phyloP scores from a whole-genome alignment of 176 grass and related monocot species.

The Eleusine coracana region DNA sequence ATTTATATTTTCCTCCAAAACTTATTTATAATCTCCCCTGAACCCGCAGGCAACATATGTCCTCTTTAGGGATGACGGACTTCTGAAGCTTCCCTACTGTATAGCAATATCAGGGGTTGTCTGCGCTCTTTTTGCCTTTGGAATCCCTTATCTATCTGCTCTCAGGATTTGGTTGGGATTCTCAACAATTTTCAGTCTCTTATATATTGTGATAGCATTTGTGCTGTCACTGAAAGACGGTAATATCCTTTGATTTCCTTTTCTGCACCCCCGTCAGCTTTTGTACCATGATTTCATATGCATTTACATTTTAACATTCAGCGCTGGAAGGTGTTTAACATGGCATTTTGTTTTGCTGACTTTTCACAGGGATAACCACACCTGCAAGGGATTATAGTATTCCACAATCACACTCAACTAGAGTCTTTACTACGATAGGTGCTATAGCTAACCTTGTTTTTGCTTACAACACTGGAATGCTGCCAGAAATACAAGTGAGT shows the following conservation, averaged over 20 bases:
- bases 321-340: conserved; percentile 13
- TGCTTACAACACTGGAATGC: conserved; percentile 95
- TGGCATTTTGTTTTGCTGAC: conserved; percentile 17
- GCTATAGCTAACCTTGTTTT: conserved; percentile 81
- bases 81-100: conserved; percentile 93
- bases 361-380: conserved; percentile 54
- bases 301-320: conserved; percentile 4
- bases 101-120: conserved; percentile 80
- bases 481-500: conserved; percentile 94
- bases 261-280: not conserved
- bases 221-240: conserved; percentile 79
- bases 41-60: conserved; percentile 81
- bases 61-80: conserved; percentile 71
- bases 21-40: conserved; percentile 29
- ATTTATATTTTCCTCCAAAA: not conserved
- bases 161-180: conserved; percentile 93
- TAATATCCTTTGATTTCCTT: conserved; percentile 43
- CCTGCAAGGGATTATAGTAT: conserved; percentile 78
- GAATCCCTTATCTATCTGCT: conserved; percentile 89
- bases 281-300: conserved; percentile 11
- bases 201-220: conserved; percentile 79
- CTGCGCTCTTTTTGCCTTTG: conserved; percentile 93
- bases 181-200: conserved; percentile 88
- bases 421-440: conserved; percentile 81
- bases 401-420: conserved; percentile 53